These are phyloP conservation scores for Xylariaceae sp. DNA, from an alignment of 2,329 filamentous ascomycete species.

Conservation along the genomic window DNA sequence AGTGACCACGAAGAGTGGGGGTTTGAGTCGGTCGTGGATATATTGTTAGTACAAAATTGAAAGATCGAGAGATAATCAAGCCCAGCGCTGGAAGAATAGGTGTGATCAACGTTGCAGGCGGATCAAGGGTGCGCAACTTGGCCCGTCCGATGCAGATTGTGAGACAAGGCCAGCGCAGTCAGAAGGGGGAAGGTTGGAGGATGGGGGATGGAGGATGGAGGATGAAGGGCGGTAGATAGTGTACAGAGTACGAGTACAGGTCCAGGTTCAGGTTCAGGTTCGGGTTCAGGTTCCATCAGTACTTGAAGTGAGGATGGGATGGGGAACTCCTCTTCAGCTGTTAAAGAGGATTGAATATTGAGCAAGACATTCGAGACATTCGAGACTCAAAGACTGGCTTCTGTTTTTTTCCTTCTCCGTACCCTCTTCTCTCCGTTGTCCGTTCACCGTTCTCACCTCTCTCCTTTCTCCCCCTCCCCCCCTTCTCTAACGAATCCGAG, in stretches of 20 bases:
- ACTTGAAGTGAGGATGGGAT: not conserved
- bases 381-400: not conserved
- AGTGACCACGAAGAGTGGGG: not conserved
- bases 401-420: not conserved
- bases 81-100: slow-evolving; percentile 6
- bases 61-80: slow-evolving; percentile 2
- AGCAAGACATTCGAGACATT: not conserved
- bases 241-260: slow-evolving; percentile 1
- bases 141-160: slow-evolving; percentile 15
- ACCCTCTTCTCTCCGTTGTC: not conserved
- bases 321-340: slow-evolving; percentile 2
- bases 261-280: too few relatives aligned
- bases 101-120: slow-evolving; percentile 15
- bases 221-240: not conserved
- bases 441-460: not conserved
- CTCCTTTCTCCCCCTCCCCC: not conserved
- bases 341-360: not conserved
- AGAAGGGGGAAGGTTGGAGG: slow-evolving; percentile 11
- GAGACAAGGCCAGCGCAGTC: slow-evolving; percentile 17
- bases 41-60: slow-evolving; percentile 4
- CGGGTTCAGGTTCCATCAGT: not conserved
- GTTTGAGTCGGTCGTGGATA: not conserved
- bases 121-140: slow-evolving; percentile 16
- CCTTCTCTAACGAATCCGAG: too few relatives aligned
- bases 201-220: slow-evolving; percentile 11